Percentiles rank a stretch among this genome's conserved stretches.
Evolutionary conservation across 2,329 filamentous ascomycete genomes (phyloP).

Genomic region (Aureobasidium zeae): DNA sequence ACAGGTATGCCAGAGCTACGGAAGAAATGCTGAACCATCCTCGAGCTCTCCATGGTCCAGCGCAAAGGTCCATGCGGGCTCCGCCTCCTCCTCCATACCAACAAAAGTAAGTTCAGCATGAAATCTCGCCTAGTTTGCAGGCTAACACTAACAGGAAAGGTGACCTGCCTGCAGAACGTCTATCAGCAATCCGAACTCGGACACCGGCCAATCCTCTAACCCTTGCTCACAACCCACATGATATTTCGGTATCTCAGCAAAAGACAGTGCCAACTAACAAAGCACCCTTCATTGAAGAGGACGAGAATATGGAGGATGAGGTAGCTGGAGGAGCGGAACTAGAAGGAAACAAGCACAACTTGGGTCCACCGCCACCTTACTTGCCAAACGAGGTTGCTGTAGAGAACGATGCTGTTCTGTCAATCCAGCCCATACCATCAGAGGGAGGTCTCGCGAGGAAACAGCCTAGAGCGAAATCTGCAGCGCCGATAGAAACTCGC

Average conservation of each 20-base stretch:
- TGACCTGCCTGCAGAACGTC: constrained; percentile 19
- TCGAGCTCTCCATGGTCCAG: too few species aligned
- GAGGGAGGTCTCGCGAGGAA: constrained; percentile 21
- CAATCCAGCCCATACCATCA: constrained; percentile 22
- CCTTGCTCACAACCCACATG: constrained; percentile 14
- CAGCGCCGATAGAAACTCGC: neutral
- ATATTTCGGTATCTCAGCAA: neutral
- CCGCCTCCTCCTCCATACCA: neutral
- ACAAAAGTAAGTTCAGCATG: neutral
- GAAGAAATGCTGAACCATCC: too few species aligned
- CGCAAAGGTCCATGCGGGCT: too few species aligned
- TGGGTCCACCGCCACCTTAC: neutral
- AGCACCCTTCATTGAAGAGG: constrained; percentile 24
- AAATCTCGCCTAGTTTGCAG: neutral
- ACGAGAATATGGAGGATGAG: constrained; percentile 24
- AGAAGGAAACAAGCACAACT: neutral
- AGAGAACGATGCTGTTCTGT: neutral
- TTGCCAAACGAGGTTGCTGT: neutral
- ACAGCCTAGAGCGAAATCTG: neutral
- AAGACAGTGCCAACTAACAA: neutral
- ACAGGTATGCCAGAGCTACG: neutral
- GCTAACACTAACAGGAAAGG: constrained; percentile 17
- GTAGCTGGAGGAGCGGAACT: constrained; percentile 16
- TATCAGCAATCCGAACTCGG: constrained; percentile 26
- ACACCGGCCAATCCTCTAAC: constrained; percentile 25